Evolutionary conservation across 2,329 filamentous ascomycete species (phyloP).

Genomic region (Venturia aucupariae): DNA sequence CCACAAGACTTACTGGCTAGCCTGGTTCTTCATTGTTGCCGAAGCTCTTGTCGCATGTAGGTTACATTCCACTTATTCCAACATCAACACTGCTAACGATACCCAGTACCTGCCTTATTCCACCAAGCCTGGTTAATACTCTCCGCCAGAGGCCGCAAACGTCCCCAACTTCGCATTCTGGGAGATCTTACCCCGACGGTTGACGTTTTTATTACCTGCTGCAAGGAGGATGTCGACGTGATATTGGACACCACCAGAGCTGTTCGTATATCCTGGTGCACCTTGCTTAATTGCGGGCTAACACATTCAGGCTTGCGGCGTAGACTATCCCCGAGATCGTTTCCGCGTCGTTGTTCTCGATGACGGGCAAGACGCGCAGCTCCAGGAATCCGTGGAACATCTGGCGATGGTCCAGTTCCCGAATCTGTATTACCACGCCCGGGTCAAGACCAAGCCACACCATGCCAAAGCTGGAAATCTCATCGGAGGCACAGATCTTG

Average conservation of each 20-base stretch:
- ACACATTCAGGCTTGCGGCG: conserved; percentile 33
- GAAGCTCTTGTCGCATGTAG: conserved; percentile 39
- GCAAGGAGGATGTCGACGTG: conserved; percentile 47
- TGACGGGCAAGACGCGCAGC: conserved; percentile 20
- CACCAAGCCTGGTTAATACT: conserved; percentile 14
- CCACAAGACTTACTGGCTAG: conserved; percentile 36
- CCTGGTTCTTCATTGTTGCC: conserved; percentile 50
- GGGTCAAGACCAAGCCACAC: conserved; percentile 29
- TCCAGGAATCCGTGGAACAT: conserved; percentile 32
- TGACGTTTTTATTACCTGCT: conserved; percentile 50
- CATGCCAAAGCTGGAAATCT: conserved; percentile 16
- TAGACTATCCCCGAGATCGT: conserved; percentile 45
- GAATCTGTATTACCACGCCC: conserved; percentile 46
- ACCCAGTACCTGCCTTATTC: conserved; percentile 13
- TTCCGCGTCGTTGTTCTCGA: conserved; percentile 47
- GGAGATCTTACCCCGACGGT: conserved; percentile 43
- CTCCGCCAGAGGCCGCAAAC: conserved; percentile 4
- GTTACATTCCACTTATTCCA: background rate
- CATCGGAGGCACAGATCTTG: conserved; percentile 13
- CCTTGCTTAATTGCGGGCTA: background rate
- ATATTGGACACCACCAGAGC: conserved; percentile 49
- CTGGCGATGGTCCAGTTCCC: conserved; percentile 31
- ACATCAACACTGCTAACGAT: background rate
- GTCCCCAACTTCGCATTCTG: conserved; percentile 19
- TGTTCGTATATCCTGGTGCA: background rate